Conservation (phyloP, 495 filamentous ascomycete genomes). For the Penicilliopsis zonata region DNA sequence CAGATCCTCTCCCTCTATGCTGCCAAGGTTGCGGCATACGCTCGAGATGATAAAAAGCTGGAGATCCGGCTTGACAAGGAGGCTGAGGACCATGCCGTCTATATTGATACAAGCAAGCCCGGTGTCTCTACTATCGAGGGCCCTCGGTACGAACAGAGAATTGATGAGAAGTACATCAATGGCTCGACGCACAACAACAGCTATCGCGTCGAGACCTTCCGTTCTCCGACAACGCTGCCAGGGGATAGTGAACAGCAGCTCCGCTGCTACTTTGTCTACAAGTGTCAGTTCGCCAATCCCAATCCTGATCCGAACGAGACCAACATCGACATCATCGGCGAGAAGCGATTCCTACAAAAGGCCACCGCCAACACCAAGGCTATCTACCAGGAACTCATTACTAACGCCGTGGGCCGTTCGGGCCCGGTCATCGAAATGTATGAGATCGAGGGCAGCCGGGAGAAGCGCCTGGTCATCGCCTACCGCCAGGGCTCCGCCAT, state of each 20-base stretch:
- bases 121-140: conserved; percentile 64
- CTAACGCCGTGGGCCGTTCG: conserved; percentile 64
- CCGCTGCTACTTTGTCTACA: conserved; percentile 97
- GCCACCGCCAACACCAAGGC: conserved; percentile 90
- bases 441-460: conserved; percentile 79
- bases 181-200: conserved; percentile 47
- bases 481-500: conserved; percentile 87
- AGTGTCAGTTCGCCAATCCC: conserved; percentile 79
- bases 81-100: conserved; percentile 87
- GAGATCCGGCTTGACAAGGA: conserved; percentile 96
- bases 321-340: conserved; percentile 79
- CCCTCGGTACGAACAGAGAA: conserved; percentile 82
- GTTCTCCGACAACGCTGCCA: conserved; percentile 61
- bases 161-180: conserved; percentile 91
- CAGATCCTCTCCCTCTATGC: conserved; percentile 95
- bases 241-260: conserved; percentile 67
- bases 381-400: conserved; percentile 87
- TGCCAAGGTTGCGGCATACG: conserved; percentile 90
- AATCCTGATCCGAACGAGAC: conserved; percentile 63
- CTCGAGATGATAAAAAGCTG: conserved; percentile 82
- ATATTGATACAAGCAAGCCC: conserved; percentile 92
- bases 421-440: conserved; percentile 97
- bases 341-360: conserved; percentile 89
- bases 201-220: conserved; percentile 94
- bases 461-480: conserved; percentile 88